Evolutionary conservation across 192 early-diverging fungal species (phyloP), one percentile per base, ranked within the genome.

Genomic region (Coemansia sp.): DNA sequence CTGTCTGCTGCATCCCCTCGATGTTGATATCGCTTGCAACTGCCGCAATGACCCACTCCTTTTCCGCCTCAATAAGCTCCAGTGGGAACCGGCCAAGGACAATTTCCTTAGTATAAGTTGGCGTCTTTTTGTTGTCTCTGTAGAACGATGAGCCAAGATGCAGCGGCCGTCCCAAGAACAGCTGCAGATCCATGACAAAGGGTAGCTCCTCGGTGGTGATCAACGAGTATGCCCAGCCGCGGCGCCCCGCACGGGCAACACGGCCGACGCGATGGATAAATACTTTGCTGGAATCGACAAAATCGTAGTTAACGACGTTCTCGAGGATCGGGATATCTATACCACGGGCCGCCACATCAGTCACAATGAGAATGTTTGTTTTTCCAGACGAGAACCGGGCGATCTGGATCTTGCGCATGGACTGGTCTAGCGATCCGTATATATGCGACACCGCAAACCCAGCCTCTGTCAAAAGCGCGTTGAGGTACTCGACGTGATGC

Each of bases 261-360:
- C 98, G 90, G 59, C 98, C 98, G 16, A 97, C 95, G 64, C 97
- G 89, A 85, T 99, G 97, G 39, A 99, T 87, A 88, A 99, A 96
- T 12, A 97, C 90, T 72, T 99, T 99, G 72, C 91, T 89, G 24
- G 90, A 87, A 43, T 92, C 89, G 12, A 95, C 89, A 81, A 98
- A 99, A 62, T 98, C 93, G 69, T 94, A 97, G 78, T 99, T 98
- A 84, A 99, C 86, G 46, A 99, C 97, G 72, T 98, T 94, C 73
- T 96, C 95, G 12, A 99, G 81, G 33, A 97, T 90, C 41, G 97
- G 97, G 43, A 99, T 94, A 87, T 99, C 97, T 66, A 99, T 94
- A 92, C 97, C 97, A 86, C 96, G 92, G 9, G 95, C 95, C n/a
- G 97, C 97, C 11, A 99, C 92, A 77, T 98, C 97, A 14, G 97